Conservation (phyloP, 2,329 filamentous ascomycete genomes). For the Reticulascus tulasneorum region DNA sequence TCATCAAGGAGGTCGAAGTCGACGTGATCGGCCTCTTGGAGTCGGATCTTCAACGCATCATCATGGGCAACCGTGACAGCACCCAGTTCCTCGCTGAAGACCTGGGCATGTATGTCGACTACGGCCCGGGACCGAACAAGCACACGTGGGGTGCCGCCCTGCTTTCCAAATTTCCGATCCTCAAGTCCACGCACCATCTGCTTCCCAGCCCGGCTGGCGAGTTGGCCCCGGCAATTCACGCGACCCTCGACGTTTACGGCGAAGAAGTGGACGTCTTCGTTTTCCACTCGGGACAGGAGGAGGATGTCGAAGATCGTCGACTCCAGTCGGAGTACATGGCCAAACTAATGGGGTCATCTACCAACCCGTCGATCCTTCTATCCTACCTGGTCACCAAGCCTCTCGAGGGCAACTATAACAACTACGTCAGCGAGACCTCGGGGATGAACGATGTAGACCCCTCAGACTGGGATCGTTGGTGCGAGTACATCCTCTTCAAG, state of each 20-base stretch:
- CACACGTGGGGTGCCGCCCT: slow-evolving; percentile 95
- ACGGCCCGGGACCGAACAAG: slow-evolving; percentile 95
- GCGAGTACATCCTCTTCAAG: slow-evolving; percentile 98
- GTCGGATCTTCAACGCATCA: slow-evolving; percentile 91
- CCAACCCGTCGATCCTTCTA: slow-evolving; percentile 78
- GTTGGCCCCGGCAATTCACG: slow-evolving; percentile 91
- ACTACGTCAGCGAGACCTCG: slow-evolving; percentile 78
- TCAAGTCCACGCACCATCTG: slow-evolving; percentile 95
- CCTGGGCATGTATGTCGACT: slow-evolving; percentile 97
- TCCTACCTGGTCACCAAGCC: slow-evolving; percentile 92
- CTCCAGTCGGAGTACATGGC: slow-evolving; percentile 84
- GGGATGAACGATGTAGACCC: slow-evolving; percentile 96
- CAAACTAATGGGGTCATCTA: slow-evolving; percentile 78
- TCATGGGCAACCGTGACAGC: slow-evolving; percentile 97
- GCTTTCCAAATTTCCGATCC: slow-evolving; percentile 93
- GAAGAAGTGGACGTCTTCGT: slow-evolving; percentile 90
- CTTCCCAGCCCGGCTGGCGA: slow-evolving; percentile 92
- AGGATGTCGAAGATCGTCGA: slow-evolving; percentile 86
- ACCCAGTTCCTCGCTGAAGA: slow-evolving; percentile 95
- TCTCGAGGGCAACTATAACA: slow-evolving; percentile 92
- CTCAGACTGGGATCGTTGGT: slow-evolving; percentile 95
- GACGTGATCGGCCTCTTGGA: slow-evolving; percentile 95
- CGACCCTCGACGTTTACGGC: slow-evolving; percentile 92
- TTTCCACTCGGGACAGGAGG: slow-evolving; percentile 97
- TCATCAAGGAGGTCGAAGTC: slow-evolving; percentile 91